A percentile compares a stretch with the other conserved stretches of the same genome.
phyloP scores from a whole-genome alignment of 2,329 filamentous ascomycete genomes.

The Leptographium lundbergii region DNA sequence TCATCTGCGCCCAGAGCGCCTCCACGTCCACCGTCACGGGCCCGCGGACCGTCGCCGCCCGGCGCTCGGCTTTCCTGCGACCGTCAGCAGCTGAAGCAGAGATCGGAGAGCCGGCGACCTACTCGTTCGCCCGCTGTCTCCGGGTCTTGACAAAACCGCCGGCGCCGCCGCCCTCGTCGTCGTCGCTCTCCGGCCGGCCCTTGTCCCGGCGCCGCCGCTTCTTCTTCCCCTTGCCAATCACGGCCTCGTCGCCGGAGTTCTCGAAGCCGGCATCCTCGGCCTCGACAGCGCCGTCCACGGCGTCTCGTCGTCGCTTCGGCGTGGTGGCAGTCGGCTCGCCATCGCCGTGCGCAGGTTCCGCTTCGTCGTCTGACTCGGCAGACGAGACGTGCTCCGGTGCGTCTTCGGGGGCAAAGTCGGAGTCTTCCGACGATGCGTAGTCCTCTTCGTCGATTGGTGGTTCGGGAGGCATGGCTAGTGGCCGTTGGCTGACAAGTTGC shows the following conservation, averaged over 20 bases:
- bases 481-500: background rate
- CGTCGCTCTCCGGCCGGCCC: conserved; percentile 23
- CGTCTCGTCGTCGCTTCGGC: background rate
- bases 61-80: conserved; percentile 43
- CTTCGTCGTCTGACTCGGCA: conserved; percentile 35
- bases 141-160: conserved; percentile 61
- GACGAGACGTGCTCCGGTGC: conserved; percentile 29
- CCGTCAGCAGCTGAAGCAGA: background rate
- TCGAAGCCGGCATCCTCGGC: conserved; percentile 40
- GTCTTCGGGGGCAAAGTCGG: conserved; percentile 55
- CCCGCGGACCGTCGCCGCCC: conserved; percentile 35
- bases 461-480: conserved; percentile 28
- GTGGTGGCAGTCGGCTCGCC: background rate
- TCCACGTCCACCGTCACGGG: conserved; percentile 61
- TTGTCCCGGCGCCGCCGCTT: conserved; percentile 23
- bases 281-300: conserved; percentile 14
- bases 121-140: conserved; percentile 55
- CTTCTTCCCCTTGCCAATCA: conserved; percentile 51
- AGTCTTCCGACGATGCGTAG: conserved; percentile 61
- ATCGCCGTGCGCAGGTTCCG: conserved; percentile 6
- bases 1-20: conserved; percentile 57
- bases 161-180: conserved; percentile 43
- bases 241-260: conserved; percentile 61
- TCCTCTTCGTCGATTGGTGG: conserved; percentile 31
- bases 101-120: conserved; percentile 13